Base-by-base conservation (phyloP, 73 alveolate genomes). In the Stentor roeselii region DNA sequence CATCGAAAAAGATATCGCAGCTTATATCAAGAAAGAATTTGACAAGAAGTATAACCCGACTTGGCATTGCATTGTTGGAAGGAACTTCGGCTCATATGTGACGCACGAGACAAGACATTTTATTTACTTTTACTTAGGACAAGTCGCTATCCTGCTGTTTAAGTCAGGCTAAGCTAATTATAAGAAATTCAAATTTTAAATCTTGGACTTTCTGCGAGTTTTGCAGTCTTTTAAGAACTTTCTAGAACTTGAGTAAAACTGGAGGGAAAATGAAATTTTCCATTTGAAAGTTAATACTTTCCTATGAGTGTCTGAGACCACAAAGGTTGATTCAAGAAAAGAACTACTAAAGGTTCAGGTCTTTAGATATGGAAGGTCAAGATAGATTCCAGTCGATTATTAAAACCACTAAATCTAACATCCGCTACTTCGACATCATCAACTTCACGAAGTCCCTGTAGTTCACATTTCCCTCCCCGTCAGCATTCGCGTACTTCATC, bases 1-100 rank as follows among this genome's bases (percentile, higher is more conserved):
- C 59, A 42, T 86, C 59, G 91, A 86, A 59, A 86, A 86, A 84
- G 85, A 60, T 83, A 60, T 30, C 6, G 89, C 78, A 37, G 99
- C 99, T 37, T 98, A 94, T 98, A 97, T 97, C 96, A 98, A 98
- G 96, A 98, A 98, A 95, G 99, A 97, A 89, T 98, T 98, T 92
- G 99, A 98, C 92, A 95, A 98, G 95, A 98, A 98, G 90, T 98
- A 98, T 95, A 98, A 98, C 93, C 99, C 99, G 31, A 98, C 99
- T 27, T 98, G 99, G 99, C 99, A 97, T 87, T 92, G 97, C 83
- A 92, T 92, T 78, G 95, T 90, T 38, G 97, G 97, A 38, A 92
- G 97, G 42, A 92, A 92, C 91, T 96, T 96, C 86, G 99, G 99
- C 39, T 90, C 98, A 59, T 96, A 95, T 92, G 97, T 96, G 83